phyloP scores from a whole-genome alignment of 169 alveolate species.

The Plasmodium billcollinsi region DNA sequence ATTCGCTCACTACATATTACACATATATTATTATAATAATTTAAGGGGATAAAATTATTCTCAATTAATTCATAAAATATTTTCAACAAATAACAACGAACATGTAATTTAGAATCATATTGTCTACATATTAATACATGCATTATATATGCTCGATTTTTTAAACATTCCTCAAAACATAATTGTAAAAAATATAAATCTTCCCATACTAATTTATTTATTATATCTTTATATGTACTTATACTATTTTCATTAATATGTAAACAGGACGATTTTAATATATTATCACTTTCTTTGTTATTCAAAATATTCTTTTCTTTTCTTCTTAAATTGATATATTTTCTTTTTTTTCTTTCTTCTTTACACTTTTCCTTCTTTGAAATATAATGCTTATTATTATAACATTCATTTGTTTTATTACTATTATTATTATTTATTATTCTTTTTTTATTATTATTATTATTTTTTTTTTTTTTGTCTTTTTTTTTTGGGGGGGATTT shows the following conservation, averaged over 20 bases:
- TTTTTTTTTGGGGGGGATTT: background rate
- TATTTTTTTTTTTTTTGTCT: background rate
- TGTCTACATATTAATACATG: slow-evolving; percentile 79
- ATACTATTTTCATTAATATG: slow-evolving; percentile 30
- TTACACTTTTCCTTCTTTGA: background rate
- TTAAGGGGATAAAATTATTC: slow-evolving; percentile 82
- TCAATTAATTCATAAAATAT: slow-evolving; percentile 82
- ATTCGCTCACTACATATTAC: slow-evolving; percentile 80
- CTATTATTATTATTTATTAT: background rate
- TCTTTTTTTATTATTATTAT: no score
- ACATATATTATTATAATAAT: slow-evolving; percentile 78
- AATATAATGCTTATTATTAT: background rate
- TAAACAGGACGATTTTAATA: slow-evolving; percentile 33
- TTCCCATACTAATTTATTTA: slow-evolving; percentile 46
- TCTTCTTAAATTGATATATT: background rate
- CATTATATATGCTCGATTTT: slow-evolving; percentile 45
- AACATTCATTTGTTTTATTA: background rate
- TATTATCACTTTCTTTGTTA: slow-evolving; percentile 15
- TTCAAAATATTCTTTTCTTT: background rate
- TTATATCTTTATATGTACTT: slow-evolving; percentile 54
- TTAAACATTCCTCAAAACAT: slow-evolving; percentile 70
- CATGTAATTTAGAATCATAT: slow-evolving; percentile 85
- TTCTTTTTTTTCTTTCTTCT: slow-evolving; percentile 13
- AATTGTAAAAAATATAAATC: slow-evolving; percentile 49
- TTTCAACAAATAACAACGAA: slow-evolving; percentile 82